Evolutionary conservation across 2,329 filamentous ascomycete genomes (phyloP), one percentile per base, ranked within the genome.

Genomic region (Cadophora sp.): DNA sequence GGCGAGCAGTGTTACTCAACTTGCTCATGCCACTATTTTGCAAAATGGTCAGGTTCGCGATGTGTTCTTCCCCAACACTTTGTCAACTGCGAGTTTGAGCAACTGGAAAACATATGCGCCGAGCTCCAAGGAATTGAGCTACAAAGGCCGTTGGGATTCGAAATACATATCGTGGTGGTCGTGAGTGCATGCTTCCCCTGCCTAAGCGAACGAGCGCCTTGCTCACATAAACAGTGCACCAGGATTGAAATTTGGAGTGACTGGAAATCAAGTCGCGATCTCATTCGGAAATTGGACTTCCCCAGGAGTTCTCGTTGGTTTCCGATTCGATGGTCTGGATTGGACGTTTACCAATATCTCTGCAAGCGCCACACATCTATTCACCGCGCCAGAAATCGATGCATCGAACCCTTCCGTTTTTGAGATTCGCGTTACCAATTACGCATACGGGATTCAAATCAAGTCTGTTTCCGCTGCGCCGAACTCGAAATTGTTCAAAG

Each of bases 321-420:
- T 87, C 74, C 83, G 86, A n/a, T 79, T 88, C 30, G 81, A 81
- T 48, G 85, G 85, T 3, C 81, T 86, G 60, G 86, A 88, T 73
- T 89, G 87, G 87, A 79, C 81, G 65, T 85, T 89, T 72, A 87
- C 85, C 41, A 89, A 89, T 72, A 82, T 89, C 55, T 88, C 85
- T 1, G 81, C 82, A 0, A 81, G 82, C 30, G 80, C 80, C 14
- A 88, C 86, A 0, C 85, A 89, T 73, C 81, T 87, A 20, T 82
- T 89, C 56, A 75, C 80, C 0, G 73, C 74, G n/a, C 84, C 81
- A 0, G 77, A 81, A 0, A 82, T 82, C 5, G 77, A 83, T 11
- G 79, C 81, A 0, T 73, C 83, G 22, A 79, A 75, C 48, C 82
- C 82, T 0, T 80, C 81, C 39, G 82, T 80, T 0, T 87, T 89